Base-by-base conservation (phyloP, 768 basidiomycete species). In the Gelatoporia subvermispora region DNA sequence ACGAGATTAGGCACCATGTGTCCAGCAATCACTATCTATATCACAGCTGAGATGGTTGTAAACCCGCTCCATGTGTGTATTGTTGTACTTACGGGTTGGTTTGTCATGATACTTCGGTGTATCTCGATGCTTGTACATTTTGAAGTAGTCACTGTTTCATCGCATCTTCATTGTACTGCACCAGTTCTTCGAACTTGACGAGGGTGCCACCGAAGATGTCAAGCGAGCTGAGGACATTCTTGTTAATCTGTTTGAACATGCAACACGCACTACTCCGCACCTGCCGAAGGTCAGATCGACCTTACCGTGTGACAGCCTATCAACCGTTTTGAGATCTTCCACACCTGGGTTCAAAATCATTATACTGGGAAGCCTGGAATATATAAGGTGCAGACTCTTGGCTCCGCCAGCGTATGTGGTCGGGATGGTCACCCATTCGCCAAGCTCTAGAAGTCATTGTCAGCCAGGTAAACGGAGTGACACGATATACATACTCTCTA, bases 391-490 rank as follows among this genome's bases (percentile, higher is more conserved):
- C 57, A 35, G 61, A 90, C 94, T 82, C 72, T 83, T 89, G 2
- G 96, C 96, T 10, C 96, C 96, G 2, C 96, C 96, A 0, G 96
- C 96, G 63, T 99, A 99, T 9, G 96, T 98, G 0, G 91, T 90
- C 1, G 93, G 92, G 53, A 98, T 87, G 1, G 67, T 76, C 13
- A 84, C 86, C 95, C 94, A 98, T 70, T 93, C 76, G 0, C 93
- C 94, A 1, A 98, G 79, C 49, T 76, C 93, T 97, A 43, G 35
- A 8, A 34, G 20, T 41, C 23, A 46, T 24, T 17, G 22, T 9
- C 55, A 62, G 22, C 46, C 35, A 65, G 49, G 38, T n/a, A 40
- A 28, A 20, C 39, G 20, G 24, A 21, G 21, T n/a, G 21, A 35
- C n/a, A 22, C 3, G 41, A 21, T 21, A 50, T 41, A 15, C 85